Evolutionary conservation across 352 stramenopile genomes (phyloP), one percentile per base, ranked within the genome.

Genomic region (Blastocystis sp.): DNA sequence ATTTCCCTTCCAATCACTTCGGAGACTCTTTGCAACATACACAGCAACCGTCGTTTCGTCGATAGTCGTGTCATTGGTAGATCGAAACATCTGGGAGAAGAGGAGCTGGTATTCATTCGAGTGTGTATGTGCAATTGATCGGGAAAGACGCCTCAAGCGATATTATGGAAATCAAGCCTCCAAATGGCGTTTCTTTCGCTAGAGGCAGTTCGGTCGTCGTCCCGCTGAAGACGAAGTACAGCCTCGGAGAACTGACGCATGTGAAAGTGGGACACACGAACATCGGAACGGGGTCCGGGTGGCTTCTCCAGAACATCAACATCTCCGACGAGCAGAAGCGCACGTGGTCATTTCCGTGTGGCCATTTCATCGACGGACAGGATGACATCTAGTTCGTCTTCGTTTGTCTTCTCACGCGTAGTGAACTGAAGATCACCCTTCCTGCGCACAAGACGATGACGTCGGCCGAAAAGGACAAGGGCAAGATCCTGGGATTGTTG

Each of bases 51-150:
- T 85, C 59, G 19, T 45, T 67, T 31, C 60, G 2, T 16, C 35
- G 35, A 51, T 70, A 9, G 16, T 10, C 24, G 1, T n/a, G 31
- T 29, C 51, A 21, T 55, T 33, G 51, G 29, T 85, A 85, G 74
- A 85, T 85, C 66, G 74, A 85, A 35, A 85, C 74, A 37, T 85
- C 74, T 21, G 74, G 74, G 26, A 62, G 74, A 16, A 37, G 74
- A 67, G 74, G 74, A n/a, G 74, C 74, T 39, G 74, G 74, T 69
- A 85, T 85, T 85, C 74, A 85, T 24, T 85, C 74, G n/a, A 85
- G 74, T 19, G 74, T 85, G 31, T 85, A 85, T 85, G 3, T 85
- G 4, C 74, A 85, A 85, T 55, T 85, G 3, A 51, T 85, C 35
- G 74, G 74, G n/a, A 85, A 85, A 35, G 74, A 85, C 35, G 74